phyloP scores from a whole-genome alignment of 2,329 filamentous ascomycete species.

The Emmonsiellopsis sp. region DNA sequence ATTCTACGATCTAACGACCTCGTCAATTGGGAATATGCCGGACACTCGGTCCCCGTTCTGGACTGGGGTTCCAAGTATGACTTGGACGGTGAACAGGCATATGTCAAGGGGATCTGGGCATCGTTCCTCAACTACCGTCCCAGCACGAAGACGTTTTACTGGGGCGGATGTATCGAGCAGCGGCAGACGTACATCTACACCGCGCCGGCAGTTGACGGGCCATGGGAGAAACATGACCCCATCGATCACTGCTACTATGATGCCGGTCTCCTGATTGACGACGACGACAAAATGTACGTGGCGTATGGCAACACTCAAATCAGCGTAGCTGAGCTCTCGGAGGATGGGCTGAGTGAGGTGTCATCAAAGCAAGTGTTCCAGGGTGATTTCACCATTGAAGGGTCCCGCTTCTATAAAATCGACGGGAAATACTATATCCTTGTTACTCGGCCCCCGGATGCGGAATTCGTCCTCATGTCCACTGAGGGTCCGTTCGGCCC shows the following conservation, averaged over 20 bases:
- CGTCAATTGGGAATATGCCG: slow-evolving; percentile 40
- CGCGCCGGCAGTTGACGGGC: slow-evolving; percentile 30
- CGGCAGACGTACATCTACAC: slow-evolving; percentile 46
- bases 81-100: slow-evolving; percentile 36
- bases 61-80: slow-evolving; percentile 42
- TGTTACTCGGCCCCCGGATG: slow-evolving; percentile 36
- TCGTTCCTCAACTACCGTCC: slow-evolving; percentile 44
- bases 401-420: slow-evolving; percentile 48
- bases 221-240: slow-evolving; percentile 33
- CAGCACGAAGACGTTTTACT: slow-evolving; percentile 44
- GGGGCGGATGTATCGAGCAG: slow-evolving; percentile 46
- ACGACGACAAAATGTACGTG: slow-evolving; percentile 51
- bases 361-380: slow-evolving; percentile 38
- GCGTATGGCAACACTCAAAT: slow-evolving; percentile 44
- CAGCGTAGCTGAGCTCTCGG: slow-evolving; percentile 41
- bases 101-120: slow-evolving; percentile 48
- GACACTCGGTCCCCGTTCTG: slow-evolving; percentile 38
- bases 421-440: slow-evolving; percentile 49
- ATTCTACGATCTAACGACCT: slow-evolving; percentile 48
- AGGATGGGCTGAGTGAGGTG: slow-evolving; percentile 39
- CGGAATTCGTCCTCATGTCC: slow-evolving; percentile 43
- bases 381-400: slow-evolving; percentile 36
- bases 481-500: slow-evolving; percentile 42
- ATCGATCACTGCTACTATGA: slow-evolving; percentile 48
- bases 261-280: slow-evolving; percentile 48